A percentile compares a stretch with the other conserved stretches of the same genome.
Conservation (phyloP, 331 rosid species). For the Ulmus americana region DNA sequence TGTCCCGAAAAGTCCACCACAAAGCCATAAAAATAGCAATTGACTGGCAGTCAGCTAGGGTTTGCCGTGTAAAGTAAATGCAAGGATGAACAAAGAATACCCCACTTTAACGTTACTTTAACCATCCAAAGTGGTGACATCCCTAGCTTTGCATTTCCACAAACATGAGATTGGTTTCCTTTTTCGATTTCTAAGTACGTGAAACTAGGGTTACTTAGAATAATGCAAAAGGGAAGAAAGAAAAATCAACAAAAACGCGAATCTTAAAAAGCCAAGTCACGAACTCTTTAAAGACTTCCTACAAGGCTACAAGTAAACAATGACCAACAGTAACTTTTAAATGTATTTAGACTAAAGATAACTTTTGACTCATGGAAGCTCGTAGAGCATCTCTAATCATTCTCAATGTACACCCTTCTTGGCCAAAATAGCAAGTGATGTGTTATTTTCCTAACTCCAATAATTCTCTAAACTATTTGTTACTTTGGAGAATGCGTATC, state of each 20-base stretch:
- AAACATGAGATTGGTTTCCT: background rate
- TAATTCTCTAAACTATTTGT: no score
- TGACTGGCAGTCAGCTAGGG: background rate
- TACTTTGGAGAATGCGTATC: no score
- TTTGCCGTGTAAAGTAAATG: background rate
- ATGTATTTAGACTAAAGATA: no score
- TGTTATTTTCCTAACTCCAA: no score
- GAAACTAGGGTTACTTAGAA: background rate
- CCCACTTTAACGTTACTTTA: slow-evolving; percentile 1
- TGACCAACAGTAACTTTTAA: no score
- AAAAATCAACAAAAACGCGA: background rate
- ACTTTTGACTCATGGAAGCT: no score
- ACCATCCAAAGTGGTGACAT: background rate
- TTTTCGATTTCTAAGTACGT: background rate
- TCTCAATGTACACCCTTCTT: no score
- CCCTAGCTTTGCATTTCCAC: background rate
- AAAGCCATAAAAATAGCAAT: background rate
- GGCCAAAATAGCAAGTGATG: no score
- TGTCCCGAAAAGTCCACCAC: background rate
- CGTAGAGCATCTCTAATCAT: no score
- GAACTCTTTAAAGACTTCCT: background rate
- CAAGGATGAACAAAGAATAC: background rate
- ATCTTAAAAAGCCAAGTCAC: background rate
- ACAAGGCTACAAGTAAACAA: background rate
- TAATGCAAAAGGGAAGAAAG: background rate